These are phyloP conservation scores for Fusarium fracticaudum DNA, from an alignment of 2,329 filamentous ascomycete genomes.

Conservation along the genomic window DNA sequence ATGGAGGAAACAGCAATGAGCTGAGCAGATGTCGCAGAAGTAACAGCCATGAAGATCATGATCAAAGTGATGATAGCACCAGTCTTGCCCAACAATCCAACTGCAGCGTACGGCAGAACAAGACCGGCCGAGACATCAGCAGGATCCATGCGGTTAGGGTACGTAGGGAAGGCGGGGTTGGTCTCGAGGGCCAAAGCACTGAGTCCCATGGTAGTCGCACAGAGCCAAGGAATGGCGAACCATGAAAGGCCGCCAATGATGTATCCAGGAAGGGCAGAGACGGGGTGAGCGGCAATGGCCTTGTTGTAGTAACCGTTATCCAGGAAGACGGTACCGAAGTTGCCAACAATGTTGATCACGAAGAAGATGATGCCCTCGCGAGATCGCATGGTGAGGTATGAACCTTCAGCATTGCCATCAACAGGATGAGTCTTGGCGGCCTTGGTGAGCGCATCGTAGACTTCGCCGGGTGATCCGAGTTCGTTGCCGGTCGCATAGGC, in stretches of 20 bases:
- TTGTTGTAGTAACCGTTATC: slow-evolving; percentile 94
- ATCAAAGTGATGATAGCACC: slow-evolving; percentile 38
- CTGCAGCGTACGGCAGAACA: slow-evolving; percentile 85
- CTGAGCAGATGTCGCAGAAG: slow-evolving; percentile 82
- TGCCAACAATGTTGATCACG: slow-evolving; percentile 86
- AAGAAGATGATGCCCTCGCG: slow-evolving; percentile 86
- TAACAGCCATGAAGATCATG: slow-evolving; percentile 69
- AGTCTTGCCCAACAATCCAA: slow-evolving; percentile 72
- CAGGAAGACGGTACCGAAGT: slow-evolving; percentile 85
- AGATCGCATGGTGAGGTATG: slow-evolving; percentile 83
- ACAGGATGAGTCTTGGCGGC: slow-evolving; percentile 78
- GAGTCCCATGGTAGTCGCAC: slow-evolving; percentile 88
- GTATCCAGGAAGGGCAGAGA: slow-evolving; percentile 88
- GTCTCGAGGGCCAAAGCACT: slow-evolving; percentile 80
- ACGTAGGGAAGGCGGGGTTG: slow-evolving; percentile 46
- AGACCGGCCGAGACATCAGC: slow-evolving; percentile 82
- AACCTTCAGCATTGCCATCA: slow-evolving; percentile 80
- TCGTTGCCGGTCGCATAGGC: slow-evolving; percentile 78
- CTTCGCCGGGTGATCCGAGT: slow-evolving; percentile 77
- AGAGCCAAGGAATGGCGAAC: slow-evolving; percentile 94
- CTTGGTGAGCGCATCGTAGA: slow-evolving; percentile 80
- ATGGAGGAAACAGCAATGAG: slow-evolving; percentile 89
- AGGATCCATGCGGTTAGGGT: slow-evolving; percentile 57
- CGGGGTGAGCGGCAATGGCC: slow-evolving; percentile 86
- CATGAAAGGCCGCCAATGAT: slow-evolving; percentile 86